A percentile compares a stretch with the other conserved stretches of the same genome.
These are phyloP conservation scores for Mycena maculata DNA, from an alignment of 768 basidiomycete species.

Conservation along the genomic window DNA sequence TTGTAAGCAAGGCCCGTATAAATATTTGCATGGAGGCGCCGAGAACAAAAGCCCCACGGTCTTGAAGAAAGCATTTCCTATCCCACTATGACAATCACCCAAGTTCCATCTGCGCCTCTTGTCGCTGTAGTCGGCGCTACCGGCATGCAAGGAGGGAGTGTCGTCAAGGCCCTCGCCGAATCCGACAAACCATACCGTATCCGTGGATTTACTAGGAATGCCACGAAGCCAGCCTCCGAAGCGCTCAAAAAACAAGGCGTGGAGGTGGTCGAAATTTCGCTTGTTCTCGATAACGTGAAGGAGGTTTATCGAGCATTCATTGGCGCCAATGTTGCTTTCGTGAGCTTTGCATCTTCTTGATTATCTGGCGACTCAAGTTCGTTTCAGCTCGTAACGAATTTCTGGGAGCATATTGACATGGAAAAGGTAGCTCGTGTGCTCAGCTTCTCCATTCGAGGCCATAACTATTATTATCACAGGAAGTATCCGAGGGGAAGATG, in stretches of 20 bases:
- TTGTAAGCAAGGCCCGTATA: too few species aligned
- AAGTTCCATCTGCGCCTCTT: constrained; percentile 15
- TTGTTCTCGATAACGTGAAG: constrained; percentile 9
- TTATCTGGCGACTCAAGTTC: not conserved
- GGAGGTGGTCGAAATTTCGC: not conserved
- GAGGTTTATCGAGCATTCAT: constrained; percentile 10
- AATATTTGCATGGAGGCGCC: too few species aligned
- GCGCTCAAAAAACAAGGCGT: constrained; percentile 6
- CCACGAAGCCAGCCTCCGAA: not conserved
- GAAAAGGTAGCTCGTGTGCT: too few species aligned
- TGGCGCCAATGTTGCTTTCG: constrained; percentile 19
- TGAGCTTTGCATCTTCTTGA: not conserved
- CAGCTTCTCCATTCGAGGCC: too few species aligned
- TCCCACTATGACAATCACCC: constrained; percentile 23
- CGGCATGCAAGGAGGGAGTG: constrained; percentile 23
- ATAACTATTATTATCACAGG: too few species aligned
- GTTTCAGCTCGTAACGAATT: constrained; percentile 19
- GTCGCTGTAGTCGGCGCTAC: constrained; percentile 25
- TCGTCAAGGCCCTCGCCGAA: constrained; percentile 15
- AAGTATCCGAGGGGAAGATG: constrained; percentile 22
- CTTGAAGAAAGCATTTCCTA: too few species aligned
- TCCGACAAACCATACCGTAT: constrained; percentile 26
- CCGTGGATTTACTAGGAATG: constrained; percentile 16
- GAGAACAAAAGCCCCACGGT: too few species aligned
- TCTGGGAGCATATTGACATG: constrained; percentile 25